Evolutionary conservation across 345 rosid species (phyloP).

Genomic region (Stellera chamaejasme): DNA sequence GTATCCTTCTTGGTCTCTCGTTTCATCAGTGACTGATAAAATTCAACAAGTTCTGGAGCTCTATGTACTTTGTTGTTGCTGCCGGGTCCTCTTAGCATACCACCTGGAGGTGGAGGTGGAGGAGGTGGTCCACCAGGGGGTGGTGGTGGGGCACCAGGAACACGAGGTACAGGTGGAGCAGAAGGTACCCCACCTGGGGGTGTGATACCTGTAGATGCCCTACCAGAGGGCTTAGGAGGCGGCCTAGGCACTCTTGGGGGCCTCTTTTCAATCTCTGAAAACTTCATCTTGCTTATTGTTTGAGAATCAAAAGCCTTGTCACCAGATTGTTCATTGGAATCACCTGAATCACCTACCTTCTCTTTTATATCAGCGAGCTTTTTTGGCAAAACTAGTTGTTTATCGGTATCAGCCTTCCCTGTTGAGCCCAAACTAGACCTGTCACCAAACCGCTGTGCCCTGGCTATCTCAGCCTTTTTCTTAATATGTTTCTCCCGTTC

Average conservation of each 20-base stretch:
- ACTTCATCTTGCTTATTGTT: slow-evolving; percentile 54
- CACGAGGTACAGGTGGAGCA: slow-evolving; percentile 50
- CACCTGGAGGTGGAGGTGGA: slow-evolving; percentile 92
- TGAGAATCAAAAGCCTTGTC: slow-evolving; percentile 47
- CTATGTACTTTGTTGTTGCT: slow-evolving; percentile 77
- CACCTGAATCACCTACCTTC: slow-evolving; percentile 31
- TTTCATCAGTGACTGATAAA: slow-evolving; percentile 92
- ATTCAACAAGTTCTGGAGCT: slow-evolving; percentile 93
- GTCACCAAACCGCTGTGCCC: slow-evolving; percentile 58
- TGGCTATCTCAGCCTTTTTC: slow-evolving; percentile 73
- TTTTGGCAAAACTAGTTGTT: slow-evolving; percentile 41
- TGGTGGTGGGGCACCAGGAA: slow-evolving; percentile 37
- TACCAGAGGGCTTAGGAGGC: slow-evolving; percentile 66
- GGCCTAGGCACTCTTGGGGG: slow-evolving; percentile 77
- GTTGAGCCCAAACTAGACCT: slow-evolving; percentile 22
- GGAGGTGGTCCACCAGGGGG: slow-evolving; percentile 50
- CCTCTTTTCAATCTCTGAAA: slow-evolving; percentile 74
- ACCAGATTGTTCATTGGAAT: slow-evolving; percentile 46
- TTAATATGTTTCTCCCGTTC: slow-evolving; percentile 88
- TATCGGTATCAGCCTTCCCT: slow-evolving; percentile 21
- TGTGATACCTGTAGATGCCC: slow-evolving; percentile 20
- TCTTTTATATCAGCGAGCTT: slow-evolving; percentile 77
- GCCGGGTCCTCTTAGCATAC: slow-evolving; percentile 67
- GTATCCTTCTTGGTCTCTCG: slow-evolving; percentile 92
- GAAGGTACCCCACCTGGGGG: slow-evolving; percentile 38